Base-by-base conservation (phyloP, 768 basidiomycete genomes). In the Rhodotorula toruloides region DNA sequence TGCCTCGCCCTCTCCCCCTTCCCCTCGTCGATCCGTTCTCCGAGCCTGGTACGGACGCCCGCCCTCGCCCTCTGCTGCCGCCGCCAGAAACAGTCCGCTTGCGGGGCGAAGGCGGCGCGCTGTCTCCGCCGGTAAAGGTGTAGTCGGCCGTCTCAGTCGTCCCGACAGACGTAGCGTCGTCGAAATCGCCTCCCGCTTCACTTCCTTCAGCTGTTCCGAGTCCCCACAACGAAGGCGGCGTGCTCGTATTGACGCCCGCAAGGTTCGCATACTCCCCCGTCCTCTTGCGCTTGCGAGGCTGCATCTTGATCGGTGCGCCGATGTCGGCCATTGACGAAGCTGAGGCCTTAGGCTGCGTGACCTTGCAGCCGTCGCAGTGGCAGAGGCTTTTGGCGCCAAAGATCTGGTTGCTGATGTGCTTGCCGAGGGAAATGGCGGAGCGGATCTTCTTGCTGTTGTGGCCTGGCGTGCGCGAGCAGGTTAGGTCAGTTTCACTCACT, bases 331-430 rank as follows among this genome's bases (percentile, higher is more conserved):
- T 32, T 16, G 55, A 49, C 12, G 63, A 56, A 27, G 42, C 39
- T 22, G 63, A 50, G 11, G 58, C 46, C 17, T 47, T 40, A 9
- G 55, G 54, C 3, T 39, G 47, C 5, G 50, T 14, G 22, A 54
- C 42, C 44, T 65, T 64, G 63, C 68, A 69, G 22, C 68, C 68
- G 54, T 69, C 68, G 60, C 68, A 70, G 27, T 36, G n/a, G 52
- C 68, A 70, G 22, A 9, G 31, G 22, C 56, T 56, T 39, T 7
- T 19, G 29, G 34, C 27, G 44, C 40, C 52, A 37, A 32, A 44
- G 16, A 70, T 13, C 42, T 58, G 50, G 44, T 49, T 61, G 19
- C 37, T 31, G 52, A 70, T 31, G 56, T 70, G 68, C 48, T 65
- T 65, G 21, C 63, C 68, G 59, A 70, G 63, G 14, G 63, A 65